Base-by-base conservation (phyloP, 2,329 filamentous ascomycete species). In the Periconia sp. region DNA sequence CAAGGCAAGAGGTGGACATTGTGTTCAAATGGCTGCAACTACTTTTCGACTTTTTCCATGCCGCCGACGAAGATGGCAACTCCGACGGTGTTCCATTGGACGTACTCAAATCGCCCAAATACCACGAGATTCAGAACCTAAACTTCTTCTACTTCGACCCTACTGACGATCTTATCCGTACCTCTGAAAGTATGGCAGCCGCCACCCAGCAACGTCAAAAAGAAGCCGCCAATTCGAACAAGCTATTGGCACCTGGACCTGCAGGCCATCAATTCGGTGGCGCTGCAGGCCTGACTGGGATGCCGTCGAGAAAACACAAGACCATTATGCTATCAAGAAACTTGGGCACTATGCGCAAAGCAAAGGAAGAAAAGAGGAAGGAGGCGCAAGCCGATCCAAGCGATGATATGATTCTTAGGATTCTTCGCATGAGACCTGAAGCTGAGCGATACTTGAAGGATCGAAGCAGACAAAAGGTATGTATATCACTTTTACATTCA, bases 71-170 rank as follows among this genome's bases (percentile, higher is more conserved):
- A 65, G 84, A 89, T 68, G 86, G 92, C 51, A 90, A 93, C 73
- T 90, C 90, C 20, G 84, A 94, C 55, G 94, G 94, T 60, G 91
- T 99, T 2, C 90, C 92, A 0, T 85, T 91, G 43, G 92, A 97
- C 72, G 87, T 97, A 31, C 83, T 99, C 69, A 96, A 96, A 76
- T 96, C 91, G 61, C 91, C 93, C 69, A 99, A 99, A 82, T 99
- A 96, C 80, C 92, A 97, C 79, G 94, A 99, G 74, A 85, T 99
- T 50, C 91, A 94, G 61, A 93, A 91, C 57, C 84, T 99, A 58
- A 96, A 96, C 78, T 99, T 97, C 82, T 99, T 97, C 81, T 99
- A 99, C 79, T 95, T 94, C 69, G 92, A 97, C 67, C 84, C 89
- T 31, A 96, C 92, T 1, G 90, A 95, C 56, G 92, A 90, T 64